These are phyloP conservation scores for Cladosporium halotolerans DNA, from an alignment of 2,329 filamentous ascomycete genomes.

Conservation along the genomic window DNA sequence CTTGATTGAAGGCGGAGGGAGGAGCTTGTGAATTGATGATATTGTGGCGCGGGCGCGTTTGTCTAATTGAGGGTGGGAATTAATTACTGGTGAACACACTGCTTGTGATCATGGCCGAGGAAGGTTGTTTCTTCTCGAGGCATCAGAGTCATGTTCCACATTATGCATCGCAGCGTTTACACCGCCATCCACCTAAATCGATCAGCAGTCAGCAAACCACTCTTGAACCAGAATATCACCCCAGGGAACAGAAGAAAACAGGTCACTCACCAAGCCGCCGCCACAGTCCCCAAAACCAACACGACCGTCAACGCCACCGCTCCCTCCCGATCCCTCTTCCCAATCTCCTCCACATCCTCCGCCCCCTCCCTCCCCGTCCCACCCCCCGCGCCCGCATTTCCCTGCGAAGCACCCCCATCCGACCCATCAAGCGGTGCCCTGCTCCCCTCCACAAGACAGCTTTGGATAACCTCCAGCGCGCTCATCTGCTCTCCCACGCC, in stretches of 20 bases:
- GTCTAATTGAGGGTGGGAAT: no score
- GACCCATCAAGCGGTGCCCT: constrained; percentile 40
- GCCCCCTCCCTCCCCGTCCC: neutral
- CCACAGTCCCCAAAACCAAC: neutral
- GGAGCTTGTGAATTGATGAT: no score
- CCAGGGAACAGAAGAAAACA: neutral
- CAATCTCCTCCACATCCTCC: neutral
- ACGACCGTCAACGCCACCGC: constrained; percentile 40
- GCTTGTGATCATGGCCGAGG: no score
- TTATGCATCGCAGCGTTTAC: no score
- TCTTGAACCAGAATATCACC: neutral
- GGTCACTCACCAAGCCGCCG: neutral
- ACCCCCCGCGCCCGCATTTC: constrained; percentile 39
- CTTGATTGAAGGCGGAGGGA: no score
- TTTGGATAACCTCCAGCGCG: constrained; percentile 47
- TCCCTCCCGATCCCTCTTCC: constrained; percentile 53
- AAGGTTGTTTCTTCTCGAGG: no score
- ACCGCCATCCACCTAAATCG: no score
- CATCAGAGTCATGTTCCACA: no score
- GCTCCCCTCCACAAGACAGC: constrained; percentile 34
- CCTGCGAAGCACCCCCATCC: constrained; percentile 47
- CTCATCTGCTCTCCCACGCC: constrained; percentile 55
- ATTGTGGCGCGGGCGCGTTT: no score
- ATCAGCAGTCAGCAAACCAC: no score
- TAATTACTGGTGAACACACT: no score